Evolutionary conservation across 2,329 filamentous ascomycete species (phyloP), one percentile per base, ranked within the genome.

Genomic region (Pochonia chlamydosporia): DNA sequence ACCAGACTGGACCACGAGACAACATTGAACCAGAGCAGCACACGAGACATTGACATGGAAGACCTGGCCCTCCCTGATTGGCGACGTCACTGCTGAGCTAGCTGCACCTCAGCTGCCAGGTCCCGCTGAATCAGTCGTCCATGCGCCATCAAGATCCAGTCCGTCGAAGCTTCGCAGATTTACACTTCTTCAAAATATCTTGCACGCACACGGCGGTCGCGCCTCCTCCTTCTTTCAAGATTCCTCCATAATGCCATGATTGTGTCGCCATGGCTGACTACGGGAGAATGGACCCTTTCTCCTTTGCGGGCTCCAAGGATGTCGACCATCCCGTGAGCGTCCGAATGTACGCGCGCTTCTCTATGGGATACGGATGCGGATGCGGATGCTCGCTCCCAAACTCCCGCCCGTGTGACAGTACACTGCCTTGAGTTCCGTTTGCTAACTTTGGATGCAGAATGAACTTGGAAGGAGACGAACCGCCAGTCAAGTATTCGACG

Each of bases 281-380:
- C 58, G 66, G 64, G 57, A 64, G 62, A 49, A 96, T 96, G 89
- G 93, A 99, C 70, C 86, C 91, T 44, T 96, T 96, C 69, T 95
- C 91, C 25, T 97, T 97, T 72, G 91, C 89, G 56, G 89, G 84
- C 61, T 96, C 93, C 50, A 86, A 89, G 55, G 83, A 88, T 66
- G 76, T 97, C 57, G 78, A 89, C 57, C 80, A 91, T 54, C 82
- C 87, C 18, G 75, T 85, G 56, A 81, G 74, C 68, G 73, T 85
- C 58, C 79, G 81, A 65, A 82, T 86, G 81, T 82, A 60, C 54
- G 74, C 56, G 30, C 31, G 35, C 42, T 33, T 46, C 24, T 30
- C 41, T 11, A 33, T n/a, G n/a, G n/a, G n/a, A n/a, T n/a, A n/a
- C n/a, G n/a, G n/a, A n/a, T n/a, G n/a, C n/a, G n/a, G n/a, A n/a